These are phyloP conservation scores for Pecoramyces ruminantium DNA, from an alignment of 192 early-diverging fungal genomes.

Conservation along the genomic window DNA sequence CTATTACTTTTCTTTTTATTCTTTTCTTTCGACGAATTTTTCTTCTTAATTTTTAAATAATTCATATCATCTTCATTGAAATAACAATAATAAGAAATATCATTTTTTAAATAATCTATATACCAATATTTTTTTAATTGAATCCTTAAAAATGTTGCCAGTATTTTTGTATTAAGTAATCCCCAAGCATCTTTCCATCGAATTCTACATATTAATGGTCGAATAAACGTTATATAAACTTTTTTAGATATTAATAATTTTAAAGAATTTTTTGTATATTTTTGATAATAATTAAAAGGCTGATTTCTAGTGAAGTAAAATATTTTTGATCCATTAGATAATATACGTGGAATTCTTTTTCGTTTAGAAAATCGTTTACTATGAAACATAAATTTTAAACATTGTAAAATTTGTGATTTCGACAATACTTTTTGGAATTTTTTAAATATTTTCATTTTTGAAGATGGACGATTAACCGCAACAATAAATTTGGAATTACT, in stretches of 20 bases:
- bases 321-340: background rate
- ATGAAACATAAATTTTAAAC: background rate
- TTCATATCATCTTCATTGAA: too few species aligned
- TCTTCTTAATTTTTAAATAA: too few species aligned
- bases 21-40: too few species aligned
- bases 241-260: background rate
- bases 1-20: too few species aligned
- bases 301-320: background rate
- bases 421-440: background rate
- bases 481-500: background rate
- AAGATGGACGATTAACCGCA: background rate
- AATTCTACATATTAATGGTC: background rate
- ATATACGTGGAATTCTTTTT: background rate
- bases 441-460: background rate
- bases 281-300: background rate
- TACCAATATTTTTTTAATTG: background rate
- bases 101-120: background rate
- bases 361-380: background rate
- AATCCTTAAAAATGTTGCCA: background rate
- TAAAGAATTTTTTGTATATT: background rate
- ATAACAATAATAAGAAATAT: background rate
- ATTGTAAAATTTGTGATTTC: background rate
- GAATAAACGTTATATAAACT: background rate
- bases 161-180: background rate
- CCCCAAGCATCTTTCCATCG: background rate